Base-by-base conservation (phyloP, 176 grass and related monocot species). In the Carex littledalei region DNA sequence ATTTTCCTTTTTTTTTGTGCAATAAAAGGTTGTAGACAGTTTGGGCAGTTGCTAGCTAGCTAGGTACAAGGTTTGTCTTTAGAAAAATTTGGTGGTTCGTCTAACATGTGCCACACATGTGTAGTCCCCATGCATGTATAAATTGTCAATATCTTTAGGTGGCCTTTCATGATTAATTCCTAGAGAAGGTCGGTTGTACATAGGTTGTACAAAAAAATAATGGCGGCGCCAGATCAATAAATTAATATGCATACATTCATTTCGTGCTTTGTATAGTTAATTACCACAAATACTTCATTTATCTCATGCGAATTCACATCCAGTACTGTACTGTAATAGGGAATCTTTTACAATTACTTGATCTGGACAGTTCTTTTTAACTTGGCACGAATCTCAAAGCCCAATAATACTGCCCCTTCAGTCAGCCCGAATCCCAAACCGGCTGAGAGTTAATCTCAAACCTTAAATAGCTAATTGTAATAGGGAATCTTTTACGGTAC, bases 101-200 rank as follows among this genome's bases (percentile, higher is more conserved):
- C 71, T 76, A 29, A 53, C 71, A 76, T 50, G 18, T 24, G 70
- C 43, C 70, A 74, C 70, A 74, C 70, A 74, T 76, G 71, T 45
- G 71, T 47, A 53, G 71, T 76, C 71, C 70, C 71, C 71, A 76
- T 76, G 71, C 71, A 76, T 52, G 71, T 76, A 54, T 45, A 76
- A 76, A 52, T 76, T 76, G 71, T 76, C 71, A 12, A 76, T 53
- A 52, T 76, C n/a, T 50, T 52, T 50, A 76, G 71, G 71, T 76
- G 18, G 20, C 71, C 11, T 22, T 29, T 76, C 17, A 53, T 76
- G 20, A 76, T 76, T 76, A 68, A 67, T 35, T 34, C 35, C 35
- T 50, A 75, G 20, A 52, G 17, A 72, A 75, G 10, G 21, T 75
- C 18, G 52, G 43, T 50, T 4, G 6, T 47, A 50, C 50, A 74